Evolutionary conservation across 371 early-diverging fungal genomes (phyloP).

Genomic region (Rhizopus delemar): DNA sequence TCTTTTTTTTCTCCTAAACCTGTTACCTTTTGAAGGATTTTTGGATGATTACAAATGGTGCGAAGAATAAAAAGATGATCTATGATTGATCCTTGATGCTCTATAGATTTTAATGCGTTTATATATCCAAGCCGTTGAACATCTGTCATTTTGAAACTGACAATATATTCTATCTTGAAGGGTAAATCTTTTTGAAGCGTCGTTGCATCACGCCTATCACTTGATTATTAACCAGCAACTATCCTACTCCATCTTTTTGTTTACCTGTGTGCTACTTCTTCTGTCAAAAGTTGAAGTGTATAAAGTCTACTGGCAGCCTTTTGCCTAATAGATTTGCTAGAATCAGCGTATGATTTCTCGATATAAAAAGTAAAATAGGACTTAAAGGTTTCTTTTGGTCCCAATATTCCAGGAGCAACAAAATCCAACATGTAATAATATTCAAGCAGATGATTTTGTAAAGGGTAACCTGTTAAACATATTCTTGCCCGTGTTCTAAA

Average conservation of each 20-base stretch:
- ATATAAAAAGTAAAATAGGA: conserved; percentile 69
- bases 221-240: neutral
- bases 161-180: conserved; percentile 67
- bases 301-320: conserved; percentile 24
- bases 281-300: conserved; percentile 16
- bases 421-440: conserved; percentile 78
- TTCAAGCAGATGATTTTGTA: conserved; percentile 80
- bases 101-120: conserved; percentile 20
- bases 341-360: conserved; percentile 62
- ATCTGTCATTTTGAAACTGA: conserved; percentile 60
- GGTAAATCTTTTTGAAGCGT: conserved; percentile 63
- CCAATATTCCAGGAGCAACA: conserved; percentile 64
- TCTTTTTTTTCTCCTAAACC: neutral
- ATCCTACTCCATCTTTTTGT: neutral
- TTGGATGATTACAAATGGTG: conserved; percentile 75
- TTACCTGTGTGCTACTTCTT: conserved; percentile 15
- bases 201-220: conserved; percentile 45
- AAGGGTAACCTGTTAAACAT: conserved; percentile 87
- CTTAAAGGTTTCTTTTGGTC: conserved; percentile 55
- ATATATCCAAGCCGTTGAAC: conserved; percentile 60
- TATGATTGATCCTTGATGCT: conserved; percentile 9
- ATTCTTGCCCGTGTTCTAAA: conserved; percentile 64
- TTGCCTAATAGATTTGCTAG: conserved; percentile 44
- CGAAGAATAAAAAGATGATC: conserved; percentile 32
- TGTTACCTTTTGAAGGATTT: conserved; percentile 50